These are phyloP conservation scores for Penicillium sp. DNA, from an alignment of 2,329 filamentous ascomycete genomes.

Conservation along the genomic window DNA sequence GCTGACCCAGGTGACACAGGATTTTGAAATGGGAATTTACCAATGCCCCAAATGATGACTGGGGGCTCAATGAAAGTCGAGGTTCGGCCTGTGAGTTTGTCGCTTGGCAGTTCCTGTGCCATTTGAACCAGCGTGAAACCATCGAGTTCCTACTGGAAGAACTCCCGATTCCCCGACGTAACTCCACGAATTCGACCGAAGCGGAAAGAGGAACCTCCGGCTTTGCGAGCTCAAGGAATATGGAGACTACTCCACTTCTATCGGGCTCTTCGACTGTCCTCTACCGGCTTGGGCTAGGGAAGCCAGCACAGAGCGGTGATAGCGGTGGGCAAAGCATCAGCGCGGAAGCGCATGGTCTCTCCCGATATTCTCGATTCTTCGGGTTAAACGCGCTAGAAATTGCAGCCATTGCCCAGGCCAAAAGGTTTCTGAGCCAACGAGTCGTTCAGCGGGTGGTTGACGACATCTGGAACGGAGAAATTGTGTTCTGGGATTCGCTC, in stretches of 20 bases:
- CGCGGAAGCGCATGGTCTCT: conserved; percentile 52
- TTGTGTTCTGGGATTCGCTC: conserved; percentile 81
- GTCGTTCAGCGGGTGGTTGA: conserved; percentile 79
- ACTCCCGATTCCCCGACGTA: conserved; percentile 32
- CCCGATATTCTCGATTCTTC: conserved; percentile 64
- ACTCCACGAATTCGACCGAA: conserved; percentile 18
- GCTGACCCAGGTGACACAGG: conserved; percentile 30
- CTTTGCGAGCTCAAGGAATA: conserved; percentile 9
- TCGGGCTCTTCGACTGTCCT: conserved; percentile 21
- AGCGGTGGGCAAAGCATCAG: conserved; percentile 41
- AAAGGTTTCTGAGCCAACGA: conserved; percentile 76
- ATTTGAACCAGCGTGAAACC: conserved; percentile 52
- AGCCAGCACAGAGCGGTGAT: conserved; percentile 13
- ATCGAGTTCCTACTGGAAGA: conserved; percentile 57
- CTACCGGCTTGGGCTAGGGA: conserved; percentile 33
- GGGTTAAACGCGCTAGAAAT: conserved; percentile 84
- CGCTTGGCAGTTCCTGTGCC: conserved; percentile 58
- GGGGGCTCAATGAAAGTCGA: conserved; percentile 53
- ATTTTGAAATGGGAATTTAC: conserved; percentile 56
- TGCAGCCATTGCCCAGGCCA: conserved; percentile 73
- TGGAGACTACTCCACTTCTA: conserved; percentile 30
- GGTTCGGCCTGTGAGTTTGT: conserved; percentile 58
- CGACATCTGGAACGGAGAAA: conserved; percentile 79
- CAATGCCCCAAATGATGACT: conserved; percentile 49
- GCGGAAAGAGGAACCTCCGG: conserved; percentile 21